These are phyloP conservation scores for Penicillium sclerotigenum DNA, from an alignment of 2,329 filamentous ascomycete genomes.

Conservation along the genomic window DNA sequence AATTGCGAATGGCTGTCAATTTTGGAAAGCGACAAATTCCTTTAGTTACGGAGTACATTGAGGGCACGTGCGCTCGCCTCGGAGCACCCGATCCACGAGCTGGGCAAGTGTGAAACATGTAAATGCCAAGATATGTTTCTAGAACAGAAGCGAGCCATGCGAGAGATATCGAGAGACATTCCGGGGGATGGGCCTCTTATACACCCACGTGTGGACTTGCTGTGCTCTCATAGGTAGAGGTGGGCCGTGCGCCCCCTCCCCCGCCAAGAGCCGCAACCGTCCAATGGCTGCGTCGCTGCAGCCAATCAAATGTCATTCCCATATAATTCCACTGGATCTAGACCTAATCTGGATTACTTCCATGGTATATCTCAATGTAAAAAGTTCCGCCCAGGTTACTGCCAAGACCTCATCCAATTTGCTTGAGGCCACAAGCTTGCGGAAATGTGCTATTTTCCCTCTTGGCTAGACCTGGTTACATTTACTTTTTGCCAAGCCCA, in stretches of 20 bases:
- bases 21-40: not conserved
- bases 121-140: not conserved
- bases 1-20: not conserved
- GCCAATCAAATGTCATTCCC: not conserved
- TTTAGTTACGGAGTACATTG: no score
- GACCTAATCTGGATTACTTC: conserved; percentile 1
- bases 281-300: not conserved
- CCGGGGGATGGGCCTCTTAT: conserved; percentile 4
- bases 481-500: conserved; percentile 15
- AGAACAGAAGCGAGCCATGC: not conserved
- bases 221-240: conserved; percentile 16
- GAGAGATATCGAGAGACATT: not conserved
- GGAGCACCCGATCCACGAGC: not conserved
- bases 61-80: not conserved
- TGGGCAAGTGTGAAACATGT: not conserved
- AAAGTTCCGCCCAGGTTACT: not conserved
- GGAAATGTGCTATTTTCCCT: not conserved
- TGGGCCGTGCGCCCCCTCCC: conserved; percentile 9
- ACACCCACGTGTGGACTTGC: conserved; percentile 9
- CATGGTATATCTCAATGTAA: not conserved
- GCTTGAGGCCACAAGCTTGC: conserved; percentile 6
- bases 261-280: conserved; percentile 15
- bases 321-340: not conserved
- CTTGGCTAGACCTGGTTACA: conserved; percentile 1
- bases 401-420: conserved; percentile 6